Percentiles rank a stretch among this genome's conserved stretches.
These are phyloP conservation scores for Ceratocystis ficicola DNA, from an alignment of 2,329 filamentous ascomycete species.

Conservation along the genomic window DNA sequence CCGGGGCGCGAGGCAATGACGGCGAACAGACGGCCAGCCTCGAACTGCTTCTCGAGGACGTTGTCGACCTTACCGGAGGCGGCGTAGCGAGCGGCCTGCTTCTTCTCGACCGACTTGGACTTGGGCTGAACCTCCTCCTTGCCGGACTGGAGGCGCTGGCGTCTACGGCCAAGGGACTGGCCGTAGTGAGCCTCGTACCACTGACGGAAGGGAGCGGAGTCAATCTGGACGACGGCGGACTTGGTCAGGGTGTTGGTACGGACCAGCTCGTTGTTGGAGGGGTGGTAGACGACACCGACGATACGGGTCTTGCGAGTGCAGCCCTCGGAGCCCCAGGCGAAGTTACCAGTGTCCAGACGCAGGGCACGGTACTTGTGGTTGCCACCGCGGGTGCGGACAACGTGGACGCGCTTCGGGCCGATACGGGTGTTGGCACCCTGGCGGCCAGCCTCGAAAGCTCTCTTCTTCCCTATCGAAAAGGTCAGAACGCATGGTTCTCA, in stretches of 20 bases:
- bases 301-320: conserved; percentile 98
- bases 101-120: conserved; percentile 90
- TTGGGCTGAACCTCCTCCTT: conserved; percentile 64
- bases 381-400: conserved; percentile 91
- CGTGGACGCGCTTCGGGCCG: conserved; percentile 89
- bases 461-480: conserved; percentile 73
- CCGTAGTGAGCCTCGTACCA: conserved; percentile 99
- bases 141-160: conserved; percentile 64
- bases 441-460: conserved; percentile 98
- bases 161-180: conserved; percentile 72
- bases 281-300: conserved; percentile 96
- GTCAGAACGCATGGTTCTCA: conserved; percentile 58
- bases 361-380: conserved; percentile 99
- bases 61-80: conserved; percentile 82
- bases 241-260: conserved; percentile 99
- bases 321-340: conserved; percentile 97
- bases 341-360: conserved; percentile 97
- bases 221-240: conserved; percentile 96
- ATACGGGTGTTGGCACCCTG: conserved; percentile 99
- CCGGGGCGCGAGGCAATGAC: conserved; percentile 86
- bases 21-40: conserved; percentile 94
- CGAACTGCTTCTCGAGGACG: conserved; percentile 95
- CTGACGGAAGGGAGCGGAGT: conserved; percentile 97
- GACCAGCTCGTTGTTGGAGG: conserved; percentile 99
- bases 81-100: conserved; percentile 81